Base-by-base conservation (phyloP, 768 basidiomycete genomes). In the Mycena floridula region DNA sequence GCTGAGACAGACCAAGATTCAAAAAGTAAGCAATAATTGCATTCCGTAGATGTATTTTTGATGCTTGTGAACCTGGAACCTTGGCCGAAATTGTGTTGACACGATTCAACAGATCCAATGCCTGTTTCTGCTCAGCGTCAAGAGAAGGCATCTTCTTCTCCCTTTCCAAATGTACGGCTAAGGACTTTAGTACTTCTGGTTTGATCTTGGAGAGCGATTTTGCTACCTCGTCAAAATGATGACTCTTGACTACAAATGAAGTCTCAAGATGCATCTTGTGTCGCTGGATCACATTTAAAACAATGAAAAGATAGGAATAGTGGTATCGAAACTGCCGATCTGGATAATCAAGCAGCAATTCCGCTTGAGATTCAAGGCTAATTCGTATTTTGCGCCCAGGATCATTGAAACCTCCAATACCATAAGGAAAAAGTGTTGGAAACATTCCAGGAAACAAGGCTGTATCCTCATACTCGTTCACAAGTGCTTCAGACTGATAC, bases 391-490 rank as follows among this genome's bases (percentile, higher is more conserved):
- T 3, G 2, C 57, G 42, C 3, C 21, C 11, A 0, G 24, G 12
- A 30, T 56, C 52, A 5, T 66, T 56, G 53, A 65, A 61, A 1
- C 64, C 61, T 4, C 63, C 59, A 18, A 59, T 44, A 7, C 63
- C 61, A 48, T 43, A 58, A 0, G 63, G 64, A 46, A 54, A 66
- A 0, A 66, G 37, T 2, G 54, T 61, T 1, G 64, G 64, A 48
- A 42, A 66, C 51, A 58, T 55, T 1, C 58, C 58, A 20, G 59
- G 61, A 27, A 65, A 40, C 0, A 65, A 45, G n/a, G 45, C 30
- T 7, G 60, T 57, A 51, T 67, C 65, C 7, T 61, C 42, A 37
- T 65, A 67, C 36, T 66, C 62, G 12, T 23, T 22, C 4, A 66
- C 46, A n/a, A n/a, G n/a, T 7, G 64, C 41, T 7, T 39, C 9